A percentile compares a stretch with the other conserved stretches of the same genome.
Evolutionary conservation across 805 yeast genomes (phyloP).

Genomic region (Candida bentonensis): DNA sequence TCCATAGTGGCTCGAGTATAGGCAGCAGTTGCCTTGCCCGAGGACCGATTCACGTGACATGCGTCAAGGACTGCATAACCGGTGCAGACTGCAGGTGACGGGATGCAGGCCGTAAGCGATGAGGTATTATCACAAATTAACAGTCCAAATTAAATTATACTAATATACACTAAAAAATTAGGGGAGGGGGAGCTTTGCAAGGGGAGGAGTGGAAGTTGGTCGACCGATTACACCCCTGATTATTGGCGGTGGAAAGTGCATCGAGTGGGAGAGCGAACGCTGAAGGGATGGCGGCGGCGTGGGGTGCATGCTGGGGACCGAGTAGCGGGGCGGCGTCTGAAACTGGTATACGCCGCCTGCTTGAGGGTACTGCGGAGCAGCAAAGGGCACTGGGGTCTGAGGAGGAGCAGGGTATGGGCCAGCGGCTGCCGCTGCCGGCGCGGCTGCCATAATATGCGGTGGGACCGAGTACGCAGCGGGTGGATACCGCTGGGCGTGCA

Average conservation of each 20-base stretch:
- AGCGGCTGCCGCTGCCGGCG: background rate
- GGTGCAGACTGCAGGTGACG: no score
- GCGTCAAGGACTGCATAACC: no score
- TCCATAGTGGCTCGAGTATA: no score
- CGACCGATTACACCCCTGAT: background rate
- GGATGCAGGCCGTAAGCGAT: no score
- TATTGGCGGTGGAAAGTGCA: background rate
- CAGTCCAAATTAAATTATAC: background rate
- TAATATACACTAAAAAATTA: background rate
- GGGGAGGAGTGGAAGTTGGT: background rate
- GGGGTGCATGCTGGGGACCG: background rate
- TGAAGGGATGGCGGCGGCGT: slow-evolving; percentile 3
- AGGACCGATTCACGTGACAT: no score
- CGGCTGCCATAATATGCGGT: background rate
- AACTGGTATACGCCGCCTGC: background rate
- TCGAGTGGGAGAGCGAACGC: background rate
- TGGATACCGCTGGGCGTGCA: slow-evolving; percentile 6
- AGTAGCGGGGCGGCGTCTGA: background rate
- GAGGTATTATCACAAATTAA: no score
- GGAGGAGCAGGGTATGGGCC: background rate
- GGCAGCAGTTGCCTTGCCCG: no score
- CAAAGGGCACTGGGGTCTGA: background rate
- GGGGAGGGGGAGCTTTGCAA: background rate
- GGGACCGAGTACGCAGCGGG: background rate
- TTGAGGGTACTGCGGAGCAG: background rate